Evolutionary conservation across 2,329 filamentous ascomycete genomes (phyloP).

Genomic region (Talaromyces sp.): DNA sequence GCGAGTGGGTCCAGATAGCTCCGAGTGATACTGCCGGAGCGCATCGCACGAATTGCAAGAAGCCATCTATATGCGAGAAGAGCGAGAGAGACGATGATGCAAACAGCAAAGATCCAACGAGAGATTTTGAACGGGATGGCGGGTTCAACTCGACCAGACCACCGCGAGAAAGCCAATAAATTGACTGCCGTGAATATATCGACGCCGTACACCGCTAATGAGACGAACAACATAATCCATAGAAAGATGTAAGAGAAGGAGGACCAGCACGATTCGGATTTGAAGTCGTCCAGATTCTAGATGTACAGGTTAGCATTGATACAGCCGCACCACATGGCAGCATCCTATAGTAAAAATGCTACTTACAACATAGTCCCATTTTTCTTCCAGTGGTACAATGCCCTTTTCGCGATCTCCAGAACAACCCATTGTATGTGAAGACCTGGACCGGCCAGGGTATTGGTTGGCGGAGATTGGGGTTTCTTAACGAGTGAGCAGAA

Average conservation of each 20-base stretch:
- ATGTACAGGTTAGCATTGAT: constrained; percentile 7
- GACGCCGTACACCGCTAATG: constrained; percentile 80
- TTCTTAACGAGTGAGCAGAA: constrained; percentile 9
- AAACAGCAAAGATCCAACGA: constrained; percentile 93
- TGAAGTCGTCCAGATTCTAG: constrained; percentile 73
- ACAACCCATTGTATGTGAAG: constrained; percentile 62
- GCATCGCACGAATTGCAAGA: constrained; percentile 78
- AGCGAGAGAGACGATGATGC: constrained; percentile 87
- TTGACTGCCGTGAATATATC: constrained; percentile 95
- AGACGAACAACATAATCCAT: constrained; percentile 76
- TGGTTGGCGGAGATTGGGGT: constrained; percentile 6
- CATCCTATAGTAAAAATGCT: neutral
- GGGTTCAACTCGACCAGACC: constrained; percentile 82
- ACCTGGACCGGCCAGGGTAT: constrained; percentile 35
- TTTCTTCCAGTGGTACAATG: constrained; percentile 77
- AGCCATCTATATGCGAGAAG: constrained; percentile 80
- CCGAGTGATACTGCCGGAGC: constrained; percentile 81
- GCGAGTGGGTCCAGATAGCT: constrained; percentile 89
- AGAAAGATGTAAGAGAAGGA: constrained; percentile 82
- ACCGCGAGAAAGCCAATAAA: constrained; percentile 82
- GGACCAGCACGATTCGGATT: constrained; percentile 74
- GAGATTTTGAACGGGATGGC: constrained; percentile 75
- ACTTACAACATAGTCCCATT: constrained; percentile 90
- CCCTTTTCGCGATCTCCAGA: constrained; percentile 63
- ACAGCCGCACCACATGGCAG: no score